A percentile compares a stretch with the other conserved stretches of the same genome.
phyloP scores from a whole-genome alignment of 1,284 basidiomycete genomes.

The Trametes versicolor region DNA sequence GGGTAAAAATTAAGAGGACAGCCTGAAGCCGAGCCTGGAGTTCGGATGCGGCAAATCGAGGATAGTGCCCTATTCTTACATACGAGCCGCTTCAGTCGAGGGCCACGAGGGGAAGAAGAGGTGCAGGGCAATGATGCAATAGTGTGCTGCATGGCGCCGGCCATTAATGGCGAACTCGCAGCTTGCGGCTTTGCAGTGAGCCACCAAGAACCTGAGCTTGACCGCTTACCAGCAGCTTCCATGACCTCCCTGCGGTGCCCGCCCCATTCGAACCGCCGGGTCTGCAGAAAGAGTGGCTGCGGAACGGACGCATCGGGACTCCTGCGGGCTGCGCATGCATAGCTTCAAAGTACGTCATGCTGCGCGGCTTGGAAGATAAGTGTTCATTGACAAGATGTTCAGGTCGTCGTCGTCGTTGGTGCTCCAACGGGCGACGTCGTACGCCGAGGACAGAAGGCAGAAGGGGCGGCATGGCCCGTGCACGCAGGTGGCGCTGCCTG shows the following conservation, averaged over 20 bases:
- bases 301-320: not conserved
- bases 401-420: not conserved
- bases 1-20: slow-evolving; percentile 14
- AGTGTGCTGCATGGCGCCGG: slow-evolving; percentile 6
- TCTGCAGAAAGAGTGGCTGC: not conserved
- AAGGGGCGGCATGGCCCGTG: slow-evolving; percentile 34
- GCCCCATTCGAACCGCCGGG: not conserved
- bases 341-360: not conserved
- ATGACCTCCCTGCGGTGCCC: not conserved
- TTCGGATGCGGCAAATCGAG: slow-evolving; percentile 9
- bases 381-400: not conserved
- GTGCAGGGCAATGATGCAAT: slow-evolving; percentile 18
- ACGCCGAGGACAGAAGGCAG: not conserved
- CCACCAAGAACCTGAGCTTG: not conserved
- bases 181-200: not conserved
- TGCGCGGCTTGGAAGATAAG: not conserved
- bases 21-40: slow-evolving; percentile 28
- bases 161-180: slow-evolving; percentile 1
- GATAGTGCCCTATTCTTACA: slow-evolving; percentile 20
- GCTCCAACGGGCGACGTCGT: not conserved
- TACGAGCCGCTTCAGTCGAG: slow-evolving; percentile 6
- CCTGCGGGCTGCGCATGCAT: not conserved
- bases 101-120: slow-evolving; percentile 16
- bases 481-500: slow-evolving; percentile 37
- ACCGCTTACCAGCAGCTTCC: slow-evolving; percentile 9